phyloP scores from a whole-genome alignment of 1,284 basidiomycete genomes.

The Gomphus bonarii region DNA sequence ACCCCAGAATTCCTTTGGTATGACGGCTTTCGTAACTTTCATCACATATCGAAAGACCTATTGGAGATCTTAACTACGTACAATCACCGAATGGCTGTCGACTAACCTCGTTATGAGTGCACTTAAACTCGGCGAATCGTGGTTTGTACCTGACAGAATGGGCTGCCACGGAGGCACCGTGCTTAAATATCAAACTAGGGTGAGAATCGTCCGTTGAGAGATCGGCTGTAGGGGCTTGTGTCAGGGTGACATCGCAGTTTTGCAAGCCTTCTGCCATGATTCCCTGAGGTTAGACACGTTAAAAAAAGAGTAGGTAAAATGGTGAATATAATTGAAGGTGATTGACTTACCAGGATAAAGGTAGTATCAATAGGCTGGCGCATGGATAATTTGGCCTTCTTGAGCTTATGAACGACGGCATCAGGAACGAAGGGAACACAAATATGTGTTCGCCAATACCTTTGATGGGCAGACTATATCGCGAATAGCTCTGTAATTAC shows the following conservation, averaged over 20 bases:
- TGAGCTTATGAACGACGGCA: constrained; percentile 10
- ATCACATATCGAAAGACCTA: constrained; percentile 67
- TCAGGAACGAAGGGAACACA: not conserved
- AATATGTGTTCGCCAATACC: constrained; percentile 25
- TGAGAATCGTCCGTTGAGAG: constrained; percentile 15
- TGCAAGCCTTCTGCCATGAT: constrained; percentile 50
- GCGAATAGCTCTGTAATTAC: constrained; percentile 59
- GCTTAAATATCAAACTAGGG: constrained; percentile 15
- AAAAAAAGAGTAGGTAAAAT: not conserved
- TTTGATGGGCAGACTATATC: constrained; percentile 67
- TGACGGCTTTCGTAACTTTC: constrained; percentile 54
- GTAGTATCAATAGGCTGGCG: constrained; percentile 37
- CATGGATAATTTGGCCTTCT: constrained; percentile 23
- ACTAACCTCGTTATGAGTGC: constrained; percentile 48
- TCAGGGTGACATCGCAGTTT: constrained; percentile 26
- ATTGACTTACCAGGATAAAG: constrained; percentile 41
- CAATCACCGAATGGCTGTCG: not conserved
- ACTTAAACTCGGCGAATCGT: constrained; percentile 69
- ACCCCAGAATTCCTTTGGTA: constrained; percentile 77
- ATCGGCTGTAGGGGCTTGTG: constrained; percentile 35
- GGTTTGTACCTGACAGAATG: constrained; percentile 49
- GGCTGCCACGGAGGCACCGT: constrained; percentile 38
- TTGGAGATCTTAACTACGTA: constrained; percentile 4
- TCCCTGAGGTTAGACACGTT: constrained; percentile 34
- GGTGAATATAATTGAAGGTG: not conserved